Evolutionary conservation across 768 basidiomycete genomes (phyloP).

Genomic region (Amanita pallidorosea): DNA sequence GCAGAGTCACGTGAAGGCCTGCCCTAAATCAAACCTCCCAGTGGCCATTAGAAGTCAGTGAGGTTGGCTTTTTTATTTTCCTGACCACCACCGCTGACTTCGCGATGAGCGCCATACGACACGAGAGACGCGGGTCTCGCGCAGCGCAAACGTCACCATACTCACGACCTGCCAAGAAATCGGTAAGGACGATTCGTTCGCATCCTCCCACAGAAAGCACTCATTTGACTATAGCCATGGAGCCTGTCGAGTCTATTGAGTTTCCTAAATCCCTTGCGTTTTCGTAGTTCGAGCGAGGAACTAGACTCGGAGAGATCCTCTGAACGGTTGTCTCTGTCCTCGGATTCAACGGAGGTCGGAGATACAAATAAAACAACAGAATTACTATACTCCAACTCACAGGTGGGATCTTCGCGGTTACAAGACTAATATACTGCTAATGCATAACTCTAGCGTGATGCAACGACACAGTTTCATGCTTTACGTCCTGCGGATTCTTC

Average conservation of each 20-base stretch:
- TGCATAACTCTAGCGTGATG: neutral
- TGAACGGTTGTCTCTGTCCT: neutral
- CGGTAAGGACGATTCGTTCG: conserved; percentile 22
- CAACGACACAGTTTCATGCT: neutral
- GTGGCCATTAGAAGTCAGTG: conserved; percentile 7
- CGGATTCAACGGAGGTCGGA: neutral
- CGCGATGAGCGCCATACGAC: conserved; percentile 49
- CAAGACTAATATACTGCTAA: neutral
- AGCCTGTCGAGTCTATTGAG: conserved; percentile 37
- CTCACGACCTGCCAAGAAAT: conserved; percentile 36
- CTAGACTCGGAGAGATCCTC: conserved; percentile 6
- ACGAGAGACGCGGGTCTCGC: conserved; percentile 28
- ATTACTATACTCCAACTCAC: neutral
- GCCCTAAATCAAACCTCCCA: conserved; percentile 19
- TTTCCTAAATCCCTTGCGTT: conserved; percentile 39
- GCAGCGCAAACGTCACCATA: conserved; percentile 44
- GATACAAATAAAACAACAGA: neutral
- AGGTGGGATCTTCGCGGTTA: neutral
- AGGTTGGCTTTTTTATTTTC: conserved; percentile 11
- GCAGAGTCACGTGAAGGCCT: conserved; percentile 22
- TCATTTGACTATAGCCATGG: conserved; percentile 29
- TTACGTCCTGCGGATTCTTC: neutral
- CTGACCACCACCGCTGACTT: conserved; percentile 7
- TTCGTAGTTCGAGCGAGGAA: conserved; percentile 14
- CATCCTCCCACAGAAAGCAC: conserved; percentile 6